Evolutionary conservation across 2,329 filamentous ascomycete genomes (phyloP).

Genomic region (Thelonectria olida): DNA sequence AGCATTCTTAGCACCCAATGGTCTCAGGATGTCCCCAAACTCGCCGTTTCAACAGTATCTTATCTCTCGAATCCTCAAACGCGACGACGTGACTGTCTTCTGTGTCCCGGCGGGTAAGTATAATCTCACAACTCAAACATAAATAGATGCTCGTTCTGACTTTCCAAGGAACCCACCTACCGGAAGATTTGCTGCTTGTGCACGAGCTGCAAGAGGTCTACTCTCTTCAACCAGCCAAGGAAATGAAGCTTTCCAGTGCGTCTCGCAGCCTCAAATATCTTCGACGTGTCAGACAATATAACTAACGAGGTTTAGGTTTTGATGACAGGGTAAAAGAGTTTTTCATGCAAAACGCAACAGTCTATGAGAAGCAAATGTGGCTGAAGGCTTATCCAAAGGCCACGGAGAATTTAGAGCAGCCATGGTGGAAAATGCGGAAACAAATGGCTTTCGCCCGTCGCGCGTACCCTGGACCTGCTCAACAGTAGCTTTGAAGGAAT

Average conservation of each 20-base stretch:
- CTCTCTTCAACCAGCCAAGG: conserved; percentile 30
- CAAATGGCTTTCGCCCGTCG: too few species aligned
- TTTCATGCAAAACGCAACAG: not conserved
- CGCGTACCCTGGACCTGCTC: too few species aligned
- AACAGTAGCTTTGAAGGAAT: too few species aligned
- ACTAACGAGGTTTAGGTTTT: not conserved
- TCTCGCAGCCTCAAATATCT: not conserved
- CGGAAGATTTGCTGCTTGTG: conserved; percentile 30
- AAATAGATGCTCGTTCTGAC: not conserved
- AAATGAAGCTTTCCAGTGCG: conserved; percentile 20
- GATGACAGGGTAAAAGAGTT: not conserved
- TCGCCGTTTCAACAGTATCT: conserved; percentile 31
- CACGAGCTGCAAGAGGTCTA: conserved; percentile 37
- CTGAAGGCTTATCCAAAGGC: not conserved
- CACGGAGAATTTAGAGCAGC: not conserved
- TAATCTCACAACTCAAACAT: not conserved
- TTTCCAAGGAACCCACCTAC: conserved; percentile 26
- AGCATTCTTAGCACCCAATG: conserved; percentile 29
- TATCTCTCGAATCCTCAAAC: conserved; percentile 22
- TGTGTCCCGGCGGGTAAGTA: conserved; percentile 23
- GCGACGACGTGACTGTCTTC: conserved; percentile 24
- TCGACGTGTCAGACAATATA: not conserved
- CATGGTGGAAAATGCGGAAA: not conserved
- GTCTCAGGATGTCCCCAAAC: conserved; percentile 31
- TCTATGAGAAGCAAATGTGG: not conserved